Conservation (phyloP, 2,329 filamentous ascomycete species). For the Parascedosporium putredinis region DNA sequence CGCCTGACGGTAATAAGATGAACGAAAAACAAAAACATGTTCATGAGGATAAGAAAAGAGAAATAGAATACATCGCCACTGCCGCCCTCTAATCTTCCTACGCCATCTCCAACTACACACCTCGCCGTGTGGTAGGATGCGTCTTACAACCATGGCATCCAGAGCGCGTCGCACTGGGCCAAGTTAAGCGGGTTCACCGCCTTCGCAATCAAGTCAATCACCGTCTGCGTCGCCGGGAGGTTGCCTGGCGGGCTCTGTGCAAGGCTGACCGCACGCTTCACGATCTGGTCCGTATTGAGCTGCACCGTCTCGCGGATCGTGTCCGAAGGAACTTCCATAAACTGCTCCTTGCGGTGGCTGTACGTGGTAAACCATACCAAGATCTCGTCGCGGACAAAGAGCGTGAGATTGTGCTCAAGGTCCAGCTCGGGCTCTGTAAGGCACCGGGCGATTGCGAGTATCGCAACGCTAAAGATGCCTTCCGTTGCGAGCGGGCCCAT, state of each 20-base stretch:
- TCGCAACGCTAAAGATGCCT: conserved; percentile 85
- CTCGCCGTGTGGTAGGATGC: too few species aligned
- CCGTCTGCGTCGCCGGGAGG: conserved; percentile 90
- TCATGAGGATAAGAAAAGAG: too few species aligned
- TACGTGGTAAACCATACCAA: conserved; percentile 83
- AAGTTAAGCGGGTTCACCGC: conserved; percentile 88
- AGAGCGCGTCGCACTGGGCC: conserved; percentile 79
- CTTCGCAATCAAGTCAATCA: conserved; percentile 87
- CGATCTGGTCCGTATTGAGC: conserved; percentile 79
- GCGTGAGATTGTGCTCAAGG: conserved; percentile 85
- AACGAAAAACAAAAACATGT: not conserved
- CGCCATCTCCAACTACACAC: not conserved
- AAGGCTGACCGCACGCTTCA: conserved; percentile 78
- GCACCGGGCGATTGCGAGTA: conserved; percentile 94
- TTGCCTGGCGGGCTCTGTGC: conserved; percentile 70
- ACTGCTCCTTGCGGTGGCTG: conserved; percentile 48
- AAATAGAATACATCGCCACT: too few species aligned
- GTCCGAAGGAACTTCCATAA: conserved; percentile 39
- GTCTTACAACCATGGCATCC: conserved; percentile 85
- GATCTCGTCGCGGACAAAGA: conserved; percentile 97
- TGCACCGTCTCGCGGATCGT: conserved; percentile 72
- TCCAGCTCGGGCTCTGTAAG: conserved; percentile 82
- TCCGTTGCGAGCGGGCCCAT: conserved; percentile 95
- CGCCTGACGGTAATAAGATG: not conserved
- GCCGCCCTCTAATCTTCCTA: not conserved